phyloP scores from a whole-genome alignment of 73 alveolate species.

The Uronychia binucleata region DNA sequence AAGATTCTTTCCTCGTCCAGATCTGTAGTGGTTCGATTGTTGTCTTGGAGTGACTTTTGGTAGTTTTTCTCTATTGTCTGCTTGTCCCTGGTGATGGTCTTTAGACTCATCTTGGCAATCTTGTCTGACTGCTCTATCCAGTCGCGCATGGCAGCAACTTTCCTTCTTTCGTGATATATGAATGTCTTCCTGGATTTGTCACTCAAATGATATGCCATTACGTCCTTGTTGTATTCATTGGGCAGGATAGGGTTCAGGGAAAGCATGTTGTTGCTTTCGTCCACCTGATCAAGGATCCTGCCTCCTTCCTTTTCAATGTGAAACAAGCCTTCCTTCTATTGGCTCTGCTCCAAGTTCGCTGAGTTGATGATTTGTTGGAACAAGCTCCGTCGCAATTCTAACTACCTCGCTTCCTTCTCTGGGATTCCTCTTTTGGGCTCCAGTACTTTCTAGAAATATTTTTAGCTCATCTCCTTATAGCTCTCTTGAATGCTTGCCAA shows the following conservation, averaged over 20 bases:
- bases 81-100: not conserved
- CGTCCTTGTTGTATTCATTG: not conserved
- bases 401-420: not conserved
- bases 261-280: not conserved
- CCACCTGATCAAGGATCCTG: not conserved
- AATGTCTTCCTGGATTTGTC: not conserved
- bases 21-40: not conserved
- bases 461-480: not conserved
- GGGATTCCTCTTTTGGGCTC: not conserved
- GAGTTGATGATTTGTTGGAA: not conserved
- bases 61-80: not conserved
- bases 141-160: not conserved
- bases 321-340: not conserved
- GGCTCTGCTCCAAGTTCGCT: not conserved
- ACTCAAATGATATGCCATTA: not conserved
- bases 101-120: not conserved
- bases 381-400: not conserved
- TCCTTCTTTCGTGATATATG: not conserved
- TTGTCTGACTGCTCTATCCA: not conserved
- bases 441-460: not conserved
- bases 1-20: too few relatives aligned
- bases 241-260: not conserved
- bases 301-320: not conserved
- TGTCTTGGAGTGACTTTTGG: not conserved
- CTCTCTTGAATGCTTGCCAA: not conserved